Conservation (phyloP, 306 rosid genomes). For the Casuarina cunninghamiana region DNA sequence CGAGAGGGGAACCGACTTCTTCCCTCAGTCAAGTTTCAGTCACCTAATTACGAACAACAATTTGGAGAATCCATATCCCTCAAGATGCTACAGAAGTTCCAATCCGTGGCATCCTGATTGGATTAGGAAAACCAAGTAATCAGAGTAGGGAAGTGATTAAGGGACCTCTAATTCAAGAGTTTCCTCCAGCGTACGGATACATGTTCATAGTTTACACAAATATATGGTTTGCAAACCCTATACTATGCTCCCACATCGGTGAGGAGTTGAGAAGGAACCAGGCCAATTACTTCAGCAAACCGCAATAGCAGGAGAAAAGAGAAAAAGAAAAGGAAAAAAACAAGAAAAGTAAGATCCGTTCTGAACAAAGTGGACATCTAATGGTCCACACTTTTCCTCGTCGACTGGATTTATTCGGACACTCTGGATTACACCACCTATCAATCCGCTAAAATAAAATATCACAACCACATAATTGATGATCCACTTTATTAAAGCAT, state of each 20-base stretch:
- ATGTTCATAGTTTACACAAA: no score
- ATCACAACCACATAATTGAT: constrained; percentile 17
- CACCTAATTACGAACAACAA: neutral
- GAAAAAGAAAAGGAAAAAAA: neutral
- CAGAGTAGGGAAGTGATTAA: neutral
- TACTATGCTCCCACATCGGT: no score
- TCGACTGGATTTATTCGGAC: constrained; percentile 27
- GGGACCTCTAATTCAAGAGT: neutral
- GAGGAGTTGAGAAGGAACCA: no score
- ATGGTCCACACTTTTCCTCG: constrained; percentile 21
- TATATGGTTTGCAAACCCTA: no score
- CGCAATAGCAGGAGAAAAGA: neutral
- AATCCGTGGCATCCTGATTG: no score
- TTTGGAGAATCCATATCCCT: no score
- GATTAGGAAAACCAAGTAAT: neutral
- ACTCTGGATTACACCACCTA: constrained; percentile 28
- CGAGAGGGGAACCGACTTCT: neutral
- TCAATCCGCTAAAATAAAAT: constrained; percentile 19
- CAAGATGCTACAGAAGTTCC: no score
- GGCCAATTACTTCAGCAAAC: no score
- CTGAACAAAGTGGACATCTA: constrained; percentile 12
- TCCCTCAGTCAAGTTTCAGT: neutral
- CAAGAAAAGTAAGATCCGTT: neutral
- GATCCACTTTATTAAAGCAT: constrained; percentile 38
- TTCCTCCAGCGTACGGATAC: neutral